phyloP scores from a whole-genome alignment of 2,329 filamentous ascomycete species.

The Aspergillus arachidicola region DNA sequence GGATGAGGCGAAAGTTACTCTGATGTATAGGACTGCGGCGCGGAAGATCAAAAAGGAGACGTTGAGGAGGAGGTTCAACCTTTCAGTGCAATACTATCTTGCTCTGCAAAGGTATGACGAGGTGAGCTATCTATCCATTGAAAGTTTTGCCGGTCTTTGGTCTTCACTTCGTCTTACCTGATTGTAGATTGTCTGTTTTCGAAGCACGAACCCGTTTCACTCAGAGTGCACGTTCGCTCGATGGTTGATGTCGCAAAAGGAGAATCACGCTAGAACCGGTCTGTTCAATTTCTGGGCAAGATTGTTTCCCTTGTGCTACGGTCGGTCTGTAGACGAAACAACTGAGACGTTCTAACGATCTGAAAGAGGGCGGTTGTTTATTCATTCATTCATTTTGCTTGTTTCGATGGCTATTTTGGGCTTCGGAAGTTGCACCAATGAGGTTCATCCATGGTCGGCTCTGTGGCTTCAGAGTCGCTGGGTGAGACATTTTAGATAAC shows the following conservation, averaged over 20 bases:
- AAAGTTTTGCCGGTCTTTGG: not conserved
- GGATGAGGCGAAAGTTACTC: conserved; percentile 23
- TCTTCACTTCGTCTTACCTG: conserved; percentile 13
- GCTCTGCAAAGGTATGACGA: conserved; percentile 33
- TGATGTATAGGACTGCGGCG: conserved; percentile 31
- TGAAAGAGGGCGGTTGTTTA: not conserved
- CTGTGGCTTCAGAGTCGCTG: not conserved
- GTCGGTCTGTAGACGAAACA: conserved; percentile 32
- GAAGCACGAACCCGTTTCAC: conserved; percentile 31
- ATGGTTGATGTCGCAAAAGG: conserved; percentile 33
- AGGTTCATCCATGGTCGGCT: not conserved
- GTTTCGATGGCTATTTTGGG: not conserved
- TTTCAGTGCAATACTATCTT: conserved; percentile 26
- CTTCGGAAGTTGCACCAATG: conserved; percentile 1
- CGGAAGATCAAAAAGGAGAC: conserved; percentile 25
- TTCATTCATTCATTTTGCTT: conserved; percentile 4
- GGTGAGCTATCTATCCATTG: conserved; percentile 21
- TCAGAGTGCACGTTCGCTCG: conserved; percentile 35
- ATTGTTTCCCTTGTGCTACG: conserved; percentile 38
- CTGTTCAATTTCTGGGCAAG: conserved; percentile 35
- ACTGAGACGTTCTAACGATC: conserved; percentile 25
- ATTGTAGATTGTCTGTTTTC: conserved; percentile 31
- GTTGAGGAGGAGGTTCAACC: conserved; percentile 27
- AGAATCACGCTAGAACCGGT: conserved; percentile 17
- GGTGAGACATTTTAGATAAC: conserved; percentile 4